Evolutionary conservation across 179 eudicot genomes (phyloP).

Genomic region (Sideroxylon spinosum): DNA sequence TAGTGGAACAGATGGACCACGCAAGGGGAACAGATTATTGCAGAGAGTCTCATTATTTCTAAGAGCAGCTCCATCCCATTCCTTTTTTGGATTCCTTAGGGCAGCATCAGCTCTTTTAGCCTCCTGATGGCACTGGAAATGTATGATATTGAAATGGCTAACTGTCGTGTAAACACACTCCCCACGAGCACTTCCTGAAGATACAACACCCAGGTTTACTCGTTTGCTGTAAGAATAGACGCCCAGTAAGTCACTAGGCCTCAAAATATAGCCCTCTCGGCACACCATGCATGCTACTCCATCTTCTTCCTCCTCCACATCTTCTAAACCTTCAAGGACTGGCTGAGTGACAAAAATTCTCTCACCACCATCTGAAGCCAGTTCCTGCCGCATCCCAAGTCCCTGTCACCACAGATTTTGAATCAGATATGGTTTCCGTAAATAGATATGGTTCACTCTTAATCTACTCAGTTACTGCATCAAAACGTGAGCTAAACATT

Average conservation of each 20-base stretch:
- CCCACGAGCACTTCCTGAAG: constrained; percentile 74
- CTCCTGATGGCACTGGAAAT: constrained; percentile 97
- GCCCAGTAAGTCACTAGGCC: constrained; percentile 82
- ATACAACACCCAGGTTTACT: constrained; percentile 82
- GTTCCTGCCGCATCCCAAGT: constrained; percentile 80
- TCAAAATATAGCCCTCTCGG: constrained; percentile 87
- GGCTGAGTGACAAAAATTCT: constrained; percentile 79
- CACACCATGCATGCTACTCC: constrained; percentile 99
- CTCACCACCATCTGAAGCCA: constrained; percentile 91
- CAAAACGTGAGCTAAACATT: background rate
- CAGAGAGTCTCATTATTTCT: constrained; percentile 94
- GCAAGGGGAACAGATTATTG: constrained; percentile 82
- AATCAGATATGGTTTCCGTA: background rate
- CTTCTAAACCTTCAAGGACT: constrained; percentile 88
- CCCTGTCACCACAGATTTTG: constrained; percentile 37
- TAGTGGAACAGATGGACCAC: constrained; percentile 91
- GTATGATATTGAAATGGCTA: constrained; percentile 97
- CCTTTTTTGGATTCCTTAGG: constrained; percentile 81
- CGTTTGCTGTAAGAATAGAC: constrained; percentile 92
- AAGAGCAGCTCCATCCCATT: constrained; percentile 98
- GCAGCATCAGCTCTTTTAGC: constrained; percentile 98
- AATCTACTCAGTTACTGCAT: background rate
- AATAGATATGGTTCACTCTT: background rate
- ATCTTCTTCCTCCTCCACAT: constrained; percentile 93
- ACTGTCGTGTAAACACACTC: constrained; percentile 96